phyloP scores from a whole-genome alignment of 495 filamentous ascomycete genomes.

The Tetracladium setigerum region DNA sequence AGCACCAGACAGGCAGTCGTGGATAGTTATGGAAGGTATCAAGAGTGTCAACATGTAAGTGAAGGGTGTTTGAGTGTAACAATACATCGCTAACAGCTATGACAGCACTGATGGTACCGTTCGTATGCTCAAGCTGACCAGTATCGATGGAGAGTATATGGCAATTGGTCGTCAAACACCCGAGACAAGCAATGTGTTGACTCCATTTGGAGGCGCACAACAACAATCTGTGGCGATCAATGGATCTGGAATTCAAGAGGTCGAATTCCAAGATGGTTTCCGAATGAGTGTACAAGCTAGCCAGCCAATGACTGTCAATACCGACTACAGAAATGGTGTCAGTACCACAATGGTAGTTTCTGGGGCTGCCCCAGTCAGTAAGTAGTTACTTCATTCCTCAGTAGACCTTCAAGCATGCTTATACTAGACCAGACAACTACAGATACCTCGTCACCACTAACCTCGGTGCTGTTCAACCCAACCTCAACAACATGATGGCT shows the following conservation, averaged over 20 bases:
- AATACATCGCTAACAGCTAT: neutral
- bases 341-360: constrained; percentile 14
- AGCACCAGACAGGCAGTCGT: constrained; percentile 20
- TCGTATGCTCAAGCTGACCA: constrained; percentile 19
- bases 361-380: constrained; percentile 16
- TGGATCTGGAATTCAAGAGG: constrained; percentile 23
- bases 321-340: constrained; percentile 20
- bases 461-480: constrained; percentile 16
- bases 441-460: constrained; percentile 21
- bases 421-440: constrained; percentile 15
- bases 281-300: constrained; percentile 17
- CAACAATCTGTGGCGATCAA: constrained; percentile 13
- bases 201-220: constrained; percentile 10
- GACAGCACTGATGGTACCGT: constrained; percentile 19
- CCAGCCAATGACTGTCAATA: constrained; percentile 20
- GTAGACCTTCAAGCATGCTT: neutral
- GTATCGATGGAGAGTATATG: constrained; percentile 24
- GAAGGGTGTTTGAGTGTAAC: neutral
- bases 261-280: constrained; percentile 23
- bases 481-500: constrained; percentile 20
- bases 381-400: neutral
- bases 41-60: constrained; percentile 20
- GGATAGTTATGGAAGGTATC: constrained; percentile 20
- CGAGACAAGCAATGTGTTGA: constrained; percentile 17
- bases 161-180: constrained; percentile 21